A percentile compares a stretch with the other conserved stretches of the same genome.
These are phyloP conservation scores for Knoxia roxburghii DNA, from an alignment of 257 asterid genomes.

Conservation along the genomic window DNA sequence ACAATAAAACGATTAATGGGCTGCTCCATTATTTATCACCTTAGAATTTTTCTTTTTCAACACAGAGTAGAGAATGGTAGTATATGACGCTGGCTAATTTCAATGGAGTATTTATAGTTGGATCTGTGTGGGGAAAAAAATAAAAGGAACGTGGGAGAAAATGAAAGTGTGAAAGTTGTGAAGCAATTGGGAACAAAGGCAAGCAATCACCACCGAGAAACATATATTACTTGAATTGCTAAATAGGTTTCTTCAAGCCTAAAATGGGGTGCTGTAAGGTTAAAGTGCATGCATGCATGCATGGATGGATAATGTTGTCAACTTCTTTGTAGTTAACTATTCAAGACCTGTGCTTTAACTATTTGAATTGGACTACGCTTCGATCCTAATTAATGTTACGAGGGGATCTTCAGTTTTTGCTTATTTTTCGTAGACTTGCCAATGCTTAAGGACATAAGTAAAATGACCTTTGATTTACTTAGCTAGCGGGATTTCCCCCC, in stretches of 20 bases:
- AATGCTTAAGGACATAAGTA: too few relatives aligned
- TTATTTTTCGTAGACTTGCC: too few relatives aligned
- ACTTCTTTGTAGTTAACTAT: too few relatives aligned
- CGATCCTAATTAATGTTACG: too few relatives aligned
- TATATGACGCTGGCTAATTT: conserved; percentile 5
- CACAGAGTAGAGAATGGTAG: background rate
- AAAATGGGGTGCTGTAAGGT: conserved; percentile 11
- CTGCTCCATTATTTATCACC: conserved; percentile 15
- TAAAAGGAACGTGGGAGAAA: background rate
- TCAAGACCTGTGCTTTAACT: too few relatives aligned
- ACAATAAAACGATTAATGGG: conserved; percentile 9
- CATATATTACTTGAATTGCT: background rate
- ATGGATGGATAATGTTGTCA: conserved; percentile 2
- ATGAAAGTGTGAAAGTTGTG: background rate
- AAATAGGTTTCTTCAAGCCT: conserved; percentile 11
- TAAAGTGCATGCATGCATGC: conserved; percentile 19
- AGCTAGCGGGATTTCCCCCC: too few relatives aligned
- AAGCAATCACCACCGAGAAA: conserved; percentile 14
- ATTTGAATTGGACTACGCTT: too few relatives aligned
- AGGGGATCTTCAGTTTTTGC: too few relatives aligned
- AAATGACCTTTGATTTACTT: too few relatives aligned
- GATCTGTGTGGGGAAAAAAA: conserved; percentile 3
- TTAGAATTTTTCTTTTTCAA: background rate
- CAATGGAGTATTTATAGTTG: conserved; percentile 30
- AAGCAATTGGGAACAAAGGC: conserved; percentile 6